These are phyloP conservation scores for Cinnamomum chago DNA, from an alignment of 164 flowering plant species.

Conservation along the genomic window DNA sequence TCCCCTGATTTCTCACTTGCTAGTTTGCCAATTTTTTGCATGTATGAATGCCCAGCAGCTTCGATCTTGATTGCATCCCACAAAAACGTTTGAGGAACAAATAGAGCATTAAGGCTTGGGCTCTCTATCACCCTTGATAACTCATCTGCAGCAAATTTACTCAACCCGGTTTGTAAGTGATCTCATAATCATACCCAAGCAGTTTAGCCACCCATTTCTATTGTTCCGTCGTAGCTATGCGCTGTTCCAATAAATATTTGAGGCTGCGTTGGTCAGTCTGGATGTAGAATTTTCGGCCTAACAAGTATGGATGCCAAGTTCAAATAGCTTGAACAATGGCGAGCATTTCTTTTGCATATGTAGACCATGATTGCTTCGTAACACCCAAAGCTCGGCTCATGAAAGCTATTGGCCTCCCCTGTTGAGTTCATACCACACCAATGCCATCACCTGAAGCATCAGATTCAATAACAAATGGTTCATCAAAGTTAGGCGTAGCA, in stretches of 20 bases:
- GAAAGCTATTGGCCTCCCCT: too few species aligned
- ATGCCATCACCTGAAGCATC: too few species aligned
- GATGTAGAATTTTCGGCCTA: slow-evolving; percentile 1
- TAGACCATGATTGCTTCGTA: neutral
- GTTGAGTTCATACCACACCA: too few species aligned
- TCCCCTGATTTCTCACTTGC: too few species aligned
- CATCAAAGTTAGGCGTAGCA: neutral
- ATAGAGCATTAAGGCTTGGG: neutral
- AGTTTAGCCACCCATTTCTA: slow-evolving; percentile 3
- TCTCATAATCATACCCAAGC: slow-evolving; percentile 6
- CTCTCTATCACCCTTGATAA: neutral
- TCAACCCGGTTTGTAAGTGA: neutral
- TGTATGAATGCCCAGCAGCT: too few species aligned
- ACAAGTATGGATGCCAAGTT: neutral
- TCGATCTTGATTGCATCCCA: neutral
- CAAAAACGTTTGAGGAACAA: neutral
- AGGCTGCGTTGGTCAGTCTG: slow-evolving; percentile 2
- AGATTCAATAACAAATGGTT: neutral
- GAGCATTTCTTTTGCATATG: neutral
- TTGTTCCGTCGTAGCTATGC: neutral
- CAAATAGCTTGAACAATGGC: neutral
- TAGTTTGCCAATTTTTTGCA: too few species aligned
- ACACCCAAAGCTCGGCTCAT: too few species aligned
- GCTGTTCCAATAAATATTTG: neutral
- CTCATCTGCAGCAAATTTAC: neutral